phyloP scores from a whole-genome alignment of 148 eudicot species.

The Vaccinium darrowii region DNA sequence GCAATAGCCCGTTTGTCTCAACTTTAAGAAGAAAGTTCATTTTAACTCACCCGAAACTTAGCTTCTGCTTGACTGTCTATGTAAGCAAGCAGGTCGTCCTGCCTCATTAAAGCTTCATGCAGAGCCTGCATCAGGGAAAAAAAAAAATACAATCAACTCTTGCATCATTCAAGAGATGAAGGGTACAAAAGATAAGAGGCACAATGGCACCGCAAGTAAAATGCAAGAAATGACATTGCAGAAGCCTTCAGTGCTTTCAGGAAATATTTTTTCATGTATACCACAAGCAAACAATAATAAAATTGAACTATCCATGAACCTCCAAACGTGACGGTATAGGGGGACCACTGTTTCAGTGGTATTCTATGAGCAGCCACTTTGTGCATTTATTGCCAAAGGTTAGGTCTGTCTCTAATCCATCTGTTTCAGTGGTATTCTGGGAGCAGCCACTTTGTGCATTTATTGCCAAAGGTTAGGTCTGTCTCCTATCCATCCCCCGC shows the following conservation, averaged over 20 bases:
- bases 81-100: conserved; percentile 90
- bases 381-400: too few species aligned
- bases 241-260: neutral
- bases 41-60: conserved; percentile 56
- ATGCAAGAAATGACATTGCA: neutral
- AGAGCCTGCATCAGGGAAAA: conserved; percentile 45
- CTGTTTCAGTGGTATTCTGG: too few species aligned
- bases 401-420: too few species aligned
- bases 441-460: too few species aligned
- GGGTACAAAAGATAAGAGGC: neutral
- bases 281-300: neutral
- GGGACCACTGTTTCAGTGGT: too few species aligned
- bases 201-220: neutral
- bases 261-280: neutral
- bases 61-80: conserved; percentile 84
- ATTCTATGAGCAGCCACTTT: too few species aligned
- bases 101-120: conserved; percentile 74
- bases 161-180: neutral
- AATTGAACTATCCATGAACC: neutral
- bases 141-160: neutral
- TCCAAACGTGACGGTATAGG: too few species aligned
- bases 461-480: too few species aligned
- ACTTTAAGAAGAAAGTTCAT: neutral
- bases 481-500: too few species aligned
- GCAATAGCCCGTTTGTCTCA: conserved; percentile 10